Evolutionary conservation across 257 asterid genomes (phyloP), one percentile per base, ranked within the genome.

Genomic region (Petunia axillaris): DNA sequence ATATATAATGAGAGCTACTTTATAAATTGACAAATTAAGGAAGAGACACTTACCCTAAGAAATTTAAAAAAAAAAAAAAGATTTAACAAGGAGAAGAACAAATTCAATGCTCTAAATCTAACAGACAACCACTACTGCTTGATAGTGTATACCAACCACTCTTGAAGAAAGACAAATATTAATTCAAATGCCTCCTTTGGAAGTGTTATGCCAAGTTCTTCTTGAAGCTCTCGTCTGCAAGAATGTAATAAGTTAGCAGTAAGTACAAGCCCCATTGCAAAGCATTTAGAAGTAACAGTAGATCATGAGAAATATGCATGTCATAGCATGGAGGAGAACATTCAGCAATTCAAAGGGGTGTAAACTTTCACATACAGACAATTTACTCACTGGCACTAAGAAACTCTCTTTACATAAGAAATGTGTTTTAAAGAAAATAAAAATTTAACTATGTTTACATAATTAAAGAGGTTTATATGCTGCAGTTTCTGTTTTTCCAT

Each of bases 181-280:
- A 88, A 84, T 78, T 96, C 98, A 81, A 94, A 93, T 75, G 99
- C 97, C 86, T 93, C 97, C 90, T 89, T 90, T 5, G 97, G 99
- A 85, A 96, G 98, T 80, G 70, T 81, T 80, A 94, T 82, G 50
- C 98, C 99, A 77, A 96, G 99, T 88, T 96, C 99, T 83, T 96
- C 99, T 9, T 94, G 91, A 87, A 96, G 95, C 84, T 96, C 98
- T 91, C 97, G 89, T 96, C 99, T 95, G 87, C 71, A 85, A 79
- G 74, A 85, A 86, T 46, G 79, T 74, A 25, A 78, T 81, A 80
- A 83, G 14, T 75, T 37, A 62, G 75, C 60, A 64, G 77, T 46
- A 25, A 71, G 60, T 71, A 71, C 15, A 82, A 75, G 65, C 57
- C 38, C 58, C 64, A 60, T 4, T 36, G 75, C 66, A 67, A 80